These are phyloP conservation scores for Exophiala phaeomuriformis DNA, from an alignment of 2,329 filamentous ascomycete genomes.

Conservation along the genomic window DNA sequence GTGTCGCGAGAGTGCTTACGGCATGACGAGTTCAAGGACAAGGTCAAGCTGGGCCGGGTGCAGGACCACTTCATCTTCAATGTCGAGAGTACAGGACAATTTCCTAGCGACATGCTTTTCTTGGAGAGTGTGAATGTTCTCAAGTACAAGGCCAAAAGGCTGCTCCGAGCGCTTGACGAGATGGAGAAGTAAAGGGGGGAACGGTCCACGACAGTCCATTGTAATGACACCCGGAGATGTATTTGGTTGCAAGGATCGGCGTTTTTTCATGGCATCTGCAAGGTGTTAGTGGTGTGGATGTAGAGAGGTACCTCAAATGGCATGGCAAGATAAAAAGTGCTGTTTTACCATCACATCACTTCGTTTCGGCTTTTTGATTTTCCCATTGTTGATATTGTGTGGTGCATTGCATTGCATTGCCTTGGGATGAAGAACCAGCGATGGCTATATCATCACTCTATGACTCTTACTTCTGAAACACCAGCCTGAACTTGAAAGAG, in stretches of 20 bases:
- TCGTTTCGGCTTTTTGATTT: slow-evolving; percentile 3
- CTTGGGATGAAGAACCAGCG: neutral
- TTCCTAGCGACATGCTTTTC: slow-evolving; percentile 88
- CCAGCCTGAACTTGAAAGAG: slow-evolving; percentile 56
- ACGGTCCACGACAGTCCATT: slow-evolving; percentile 20
- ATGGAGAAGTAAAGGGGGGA: slow-evolving; percentile 36
- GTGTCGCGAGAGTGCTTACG: slow-evolving; percentile 88
- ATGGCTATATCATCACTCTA: neutral
- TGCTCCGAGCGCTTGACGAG: slow-evolving; percentile 41
- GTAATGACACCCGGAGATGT: slow-evolving; percentile 25
- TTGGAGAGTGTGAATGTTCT: slow-evolving; percentile 78
- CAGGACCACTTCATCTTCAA: slow-evolving; percentile 97
- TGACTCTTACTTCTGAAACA: slow-evolving; percentile 36
- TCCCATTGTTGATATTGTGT: neutral
- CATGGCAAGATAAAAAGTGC: too few species aligned
- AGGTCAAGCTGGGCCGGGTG: slow-evolving; percentile 84
- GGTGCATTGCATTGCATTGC: slow-evolving; percentile 12
- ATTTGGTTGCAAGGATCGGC: neutral
- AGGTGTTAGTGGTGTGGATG: neutral
- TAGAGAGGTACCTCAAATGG: slow-evolving; percentile 7
- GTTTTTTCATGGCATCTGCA: slow-evolving; percentile 27
- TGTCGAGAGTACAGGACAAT: slow-evolving; percentile 91
- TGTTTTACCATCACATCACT: slow-evolving; percentile 1
- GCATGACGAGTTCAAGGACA: slow-evolving; percentile 87
- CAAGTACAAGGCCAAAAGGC: slow-evolving; percentile 66